These are phyloP conservation scores for Colletotrichum cereale DNA, from an alignment of 2,329 filamentous ascomycete species.

Conservation along the genomic window DNA sequence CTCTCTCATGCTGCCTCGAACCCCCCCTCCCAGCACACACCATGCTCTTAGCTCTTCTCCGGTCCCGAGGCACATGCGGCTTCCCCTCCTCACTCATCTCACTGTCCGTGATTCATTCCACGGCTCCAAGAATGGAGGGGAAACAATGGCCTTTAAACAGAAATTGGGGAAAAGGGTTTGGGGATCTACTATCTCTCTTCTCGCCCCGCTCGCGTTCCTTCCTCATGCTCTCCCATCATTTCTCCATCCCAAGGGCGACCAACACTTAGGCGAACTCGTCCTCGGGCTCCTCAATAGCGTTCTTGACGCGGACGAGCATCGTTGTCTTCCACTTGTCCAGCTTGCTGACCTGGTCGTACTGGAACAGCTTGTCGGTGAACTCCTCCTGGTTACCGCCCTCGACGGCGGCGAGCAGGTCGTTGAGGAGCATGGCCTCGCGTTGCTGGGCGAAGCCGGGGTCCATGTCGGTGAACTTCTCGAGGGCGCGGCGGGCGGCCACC, in stretches of 20 bases:
- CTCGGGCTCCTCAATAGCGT: constrained; percentile 74
- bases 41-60: background rate
- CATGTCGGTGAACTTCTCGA: constrained; percentile 85
- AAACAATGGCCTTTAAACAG: background rate
- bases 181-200: background rate
- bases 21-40: background rate
- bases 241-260: background rate
- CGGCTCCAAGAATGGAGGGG: background rate
- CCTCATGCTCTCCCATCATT: background rate
- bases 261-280: constrained; percentile 56
- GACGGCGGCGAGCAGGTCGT: constrained; percentile 80
- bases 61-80: background rate
- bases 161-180: background rate
- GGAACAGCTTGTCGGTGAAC: constrained; percentile 88
- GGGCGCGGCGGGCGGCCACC: constrained; percentile 81
- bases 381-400: constrained; percentile 83
- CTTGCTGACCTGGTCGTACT: constrained; percentile 93
- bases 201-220: too few relatives aligned
- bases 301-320: constrained; percentile 85
- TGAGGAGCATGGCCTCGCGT: constrained; percentile 84
- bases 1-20: background rate
- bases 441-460: constrained; percentile 82
- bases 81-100: background rate
- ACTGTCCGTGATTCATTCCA: background rate
- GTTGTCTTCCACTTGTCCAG: constrained; percentile 98